Evolutionary conservation across 2,329 filamentous ascomycete species (phyloP).

Genomic region (Alternaria ethzedia): DNA sequence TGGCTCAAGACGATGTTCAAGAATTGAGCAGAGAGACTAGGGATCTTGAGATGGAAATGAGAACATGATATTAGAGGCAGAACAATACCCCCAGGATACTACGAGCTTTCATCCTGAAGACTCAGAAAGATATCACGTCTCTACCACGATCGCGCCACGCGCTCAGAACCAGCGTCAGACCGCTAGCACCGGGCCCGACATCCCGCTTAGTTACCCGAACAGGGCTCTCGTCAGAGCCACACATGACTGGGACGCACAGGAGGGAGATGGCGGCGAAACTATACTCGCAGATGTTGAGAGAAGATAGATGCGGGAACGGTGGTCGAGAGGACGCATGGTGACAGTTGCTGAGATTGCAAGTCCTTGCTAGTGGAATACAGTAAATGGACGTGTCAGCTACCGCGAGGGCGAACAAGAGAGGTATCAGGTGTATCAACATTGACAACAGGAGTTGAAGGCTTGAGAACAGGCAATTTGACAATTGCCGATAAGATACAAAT

Average conservation of each 20-base stretch:
- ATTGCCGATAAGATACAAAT: not conserved
- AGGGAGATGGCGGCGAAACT: not conserved
- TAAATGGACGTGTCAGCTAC: conserved; percentile 10
- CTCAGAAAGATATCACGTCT: not conserved
- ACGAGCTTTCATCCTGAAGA: not conserved
- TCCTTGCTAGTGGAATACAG: conserved; percentile 29
- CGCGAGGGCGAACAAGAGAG: not conserved
- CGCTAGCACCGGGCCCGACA: not conserved
- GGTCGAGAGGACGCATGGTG: not conserved
- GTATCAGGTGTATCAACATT: not conserved
- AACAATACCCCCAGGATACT: not conserved
- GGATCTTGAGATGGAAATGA: conserved; percentile 46
- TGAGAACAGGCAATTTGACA: not conserved
- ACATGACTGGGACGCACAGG: not conserved
- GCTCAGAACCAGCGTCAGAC: not conserved
- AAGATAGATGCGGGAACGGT: not conserved
- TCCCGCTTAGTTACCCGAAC: not conserved
- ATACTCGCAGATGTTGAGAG: not conserved
- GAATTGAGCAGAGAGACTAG: conserved; percentile 43
- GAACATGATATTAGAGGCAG: conserved; percentile 26
- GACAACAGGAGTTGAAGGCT: not conserved
- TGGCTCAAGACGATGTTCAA: conserved; percentile 49
- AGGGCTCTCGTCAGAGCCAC: not conserved
- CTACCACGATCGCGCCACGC: not conserved
- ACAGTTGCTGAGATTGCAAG: not conserved